phyloP scores from a whole-genome alignment of 2,329 filamentous ascomycete species.

The Leptographium galeiforme region DNA sequence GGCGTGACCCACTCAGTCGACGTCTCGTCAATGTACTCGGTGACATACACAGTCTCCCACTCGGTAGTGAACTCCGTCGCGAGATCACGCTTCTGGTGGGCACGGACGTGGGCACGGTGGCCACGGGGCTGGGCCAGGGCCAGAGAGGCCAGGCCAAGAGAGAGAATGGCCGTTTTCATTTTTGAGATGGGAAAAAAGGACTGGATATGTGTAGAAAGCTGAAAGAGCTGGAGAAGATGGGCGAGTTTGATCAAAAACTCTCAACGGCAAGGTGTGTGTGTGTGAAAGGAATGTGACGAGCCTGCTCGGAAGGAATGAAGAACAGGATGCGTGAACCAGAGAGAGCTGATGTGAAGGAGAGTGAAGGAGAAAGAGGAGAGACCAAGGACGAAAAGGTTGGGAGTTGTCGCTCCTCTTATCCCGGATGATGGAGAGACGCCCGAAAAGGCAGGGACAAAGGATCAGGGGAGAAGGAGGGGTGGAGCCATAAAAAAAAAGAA shows the following conservation, averaged over 20 bases:
- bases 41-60: slow-evolving; percentile 39
- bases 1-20: slow-evolving; percentile 32
- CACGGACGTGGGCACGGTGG: slow-evolving; percentile 23
- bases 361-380: not conserved
- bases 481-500: not conserved
- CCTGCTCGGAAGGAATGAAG: slow-evolving; percentile 15
- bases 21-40: slow-evolving; percentile 33
- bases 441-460: not conserved
- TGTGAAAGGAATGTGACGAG: not conserved
- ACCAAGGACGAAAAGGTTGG: not conserved
- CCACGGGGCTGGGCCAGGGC: slow-evolving; percentile 38
- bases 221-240: not conserved
- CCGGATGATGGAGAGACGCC: not conserved
- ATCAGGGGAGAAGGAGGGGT: not conserved
- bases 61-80: slow-evolving; percentile 31
- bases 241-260: not conserved
- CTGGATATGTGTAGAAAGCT: not conserved
- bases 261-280: not conserved
- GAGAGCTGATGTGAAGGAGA: not conserved
- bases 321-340: not conserved
- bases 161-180: slow-evolving; percentile 30
- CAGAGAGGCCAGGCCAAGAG: slow-evolving; percentile 25
- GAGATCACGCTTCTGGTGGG: slow-evolving; percentile 25
- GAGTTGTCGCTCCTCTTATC: not conserved
- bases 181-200: slow-evolving; percentile 10